Evolutionary conservation across 2,329 filamentous ascomycete genomes (phyloP).

Genomic region (Venturiaceae sp.): DNA sequence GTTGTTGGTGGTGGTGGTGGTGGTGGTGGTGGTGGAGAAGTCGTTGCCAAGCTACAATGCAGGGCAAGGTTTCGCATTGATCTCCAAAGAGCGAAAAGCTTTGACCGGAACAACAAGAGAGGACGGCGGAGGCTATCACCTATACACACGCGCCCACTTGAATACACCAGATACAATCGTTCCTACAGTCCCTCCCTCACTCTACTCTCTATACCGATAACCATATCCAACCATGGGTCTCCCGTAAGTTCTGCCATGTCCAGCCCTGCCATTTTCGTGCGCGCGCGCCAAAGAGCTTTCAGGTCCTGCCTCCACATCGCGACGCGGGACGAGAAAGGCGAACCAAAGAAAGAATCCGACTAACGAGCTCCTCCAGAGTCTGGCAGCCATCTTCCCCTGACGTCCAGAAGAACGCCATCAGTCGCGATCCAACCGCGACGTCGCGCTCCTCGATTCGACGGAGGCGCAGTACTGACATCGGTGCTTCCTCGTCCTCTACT

Average conservation of each 20-base stretch:
- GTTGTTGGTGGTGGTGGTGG: no score
- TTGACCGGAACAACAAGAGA: no score
- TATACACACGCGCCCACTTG: no score
- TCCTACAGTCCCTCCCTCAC: no score
- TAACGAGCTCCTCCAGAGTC: slow-evolving; percentile 28
- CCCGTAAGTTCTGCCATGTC: slow-evolving; percentile 28
- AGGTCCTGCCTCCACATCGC: slow-evolving; percentile 7
- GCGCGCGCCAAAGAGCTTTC: slow-evolving; percentile 7
- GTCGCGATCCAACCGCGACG: slow-evolving; percentile 41
- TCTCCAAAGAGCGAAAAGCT: no score
- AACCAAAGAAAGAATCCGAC: not conserved
- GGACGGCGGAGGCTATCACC: no score
- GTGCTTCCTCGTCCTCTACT: slow-evolving; percentile 19
- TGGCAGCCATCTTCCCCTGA: slow-evolving; percentile 44
- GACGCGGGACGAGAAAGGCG: not conserved
- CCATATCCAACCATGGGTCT: slow-evolving; percentile 32
- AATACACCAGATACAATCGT: no score
- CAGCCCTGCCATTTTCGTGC: slow-evolving; percentile 10
- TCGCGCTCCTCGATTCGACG: slow-evolving; percentile 50
- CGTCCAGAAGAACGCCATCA: slow-evolving; percentile 33
- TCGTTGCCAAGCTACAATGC: no score
- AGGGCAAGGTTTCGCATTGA: no score
- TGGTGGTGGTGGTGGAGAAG: no score
- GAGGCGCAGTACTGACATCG: slow-evolving; percentile 15
- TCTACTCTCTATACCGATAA: not conserved